phyloP scores from a whole-genome alignment of 306 rosid species.

The Notholithocarpus densiflorus region DNA sequence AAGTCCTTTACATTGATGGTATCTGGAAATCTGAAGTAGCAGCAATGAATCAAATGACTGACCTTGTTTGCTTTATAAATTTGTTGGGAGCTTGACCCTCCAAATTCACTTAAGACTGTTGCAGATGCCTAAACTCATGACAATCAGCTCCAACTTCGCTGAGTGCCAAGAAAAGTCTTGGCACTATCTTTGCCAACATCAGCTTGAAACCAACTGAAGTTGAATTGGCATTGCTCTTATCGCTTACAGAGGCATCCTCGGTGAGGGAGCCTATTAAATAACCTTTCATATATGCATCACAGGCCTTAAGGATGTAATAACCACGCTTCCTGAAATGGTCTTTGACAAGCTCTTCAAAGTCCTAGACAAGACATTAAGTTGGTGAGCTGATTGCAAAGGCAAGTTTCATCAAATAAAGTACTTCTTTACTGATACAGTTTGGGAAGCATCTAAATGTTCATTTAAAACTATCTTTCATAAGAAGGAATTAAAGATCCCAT shows the following conservation, averaged over 20 bases:
- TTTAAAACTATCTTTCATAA: not conserved
- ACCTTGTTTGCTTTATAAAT: slow-evolving; percentile 27
- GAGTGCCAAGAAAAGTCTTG: slow-evolving; percentile 70
- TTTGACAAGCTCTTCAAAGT: slow-evolving; percentile 69
- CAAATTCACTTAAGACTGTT: slow-evolving; percentile 39
- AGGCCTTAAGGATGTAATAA: slow-evolving; percentile 87
- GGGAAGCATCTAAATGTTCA: not conserved
- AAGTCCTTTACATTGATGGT: slow-evolving; percentile 30
- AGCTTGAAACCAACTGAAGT: slow-evolving; percentile 93
- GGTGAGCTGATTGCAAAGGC: not conserved
- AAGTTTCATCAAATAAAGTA: not conserved
- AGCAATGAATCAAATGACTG: slow-evolving; percentile 11
- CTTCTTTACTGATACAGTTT: not conserved
- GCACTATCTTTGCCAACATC: slow-evolving; percentile 84
- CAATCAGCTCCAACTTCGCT: slow-evolving; percentile 78
- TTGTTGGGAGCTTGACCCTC: slow-evolving; percentile 14
- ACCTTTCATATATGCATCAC: slow-evolving; percentile 93
- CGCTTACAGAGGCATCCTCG: slow-evolving; percentile 61
- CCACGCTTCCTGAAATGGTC: slow-evolving; percentile 91
- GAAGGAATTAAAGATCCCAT: not conserved
- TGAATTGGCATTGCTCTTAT: slow-evolving; percentile 57
- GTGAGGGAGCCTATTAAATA: slow-evolving; percentile 74
- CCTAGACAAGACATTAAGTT: slow-evolving; percentile 46
- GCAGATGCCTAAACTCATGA: slow-evolving; percentile 76
- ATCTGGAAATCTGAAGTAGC: slow-evolving; percentile 17